These are phyloP conservation scores for Wilcoxina mikolae DNA, from an alignment of 495 filamentous ascomycete genomes.

Conservation along the genomic window DNA sequence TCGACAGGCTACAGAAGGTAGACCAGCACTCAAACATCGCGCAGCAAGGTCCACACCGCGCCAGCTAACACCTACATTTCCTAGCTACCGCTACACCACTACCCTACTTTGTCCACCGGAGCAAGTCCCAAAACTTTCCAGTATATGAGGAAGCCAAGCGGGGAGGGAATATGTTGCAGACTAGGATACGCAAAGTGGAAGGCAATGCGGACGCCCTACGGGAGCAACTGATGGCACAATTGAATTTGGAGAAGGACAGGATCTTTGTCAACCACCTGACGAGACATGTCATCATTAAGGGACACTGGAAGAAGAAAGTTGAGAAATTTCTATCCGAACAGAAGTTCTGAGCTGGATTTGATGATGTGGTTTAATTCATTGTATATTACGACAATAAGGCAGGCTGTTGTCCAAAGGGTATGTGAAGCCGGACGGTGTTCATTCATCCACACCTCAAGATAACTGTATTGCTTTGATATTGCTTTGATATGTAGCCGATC, in stretches of 20 bases:
- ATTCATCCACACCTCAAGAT: not conserved
- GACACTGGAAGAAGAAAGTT: conserved; percentile 29
- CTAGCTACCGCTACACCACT: conserved; percentile 30
- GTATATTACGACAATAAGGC: conserved; percentile 1
- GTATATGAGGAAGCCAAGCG: conserved; percentile 64
- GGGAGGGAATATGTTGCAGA: conserved; percentile 63
- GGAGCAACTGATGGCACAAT: conserved; percentile 27
- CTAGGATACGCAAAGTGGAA: conserved; percentile 60
- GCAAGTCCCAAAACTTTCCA: conserved; percentile 52
- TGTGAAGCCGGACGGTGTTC: no score
- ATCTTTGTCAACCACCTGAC: conserved; percentile 46
- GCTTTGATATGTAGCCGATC: not conserved
- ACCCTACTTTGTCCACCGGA: conserved; percentile 62
- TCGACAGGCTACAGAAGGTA: not conserved
- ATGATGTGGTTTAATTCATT: not conserved
- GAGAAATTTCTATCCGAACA: conserved; percentile 27
- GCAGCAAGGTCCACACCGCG: not conserved
- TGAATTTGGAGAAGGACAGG: conserved; percentile 34
- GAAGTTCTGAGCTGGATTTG: conserved; percentile 18
- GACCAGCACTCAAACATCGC: not conserved
- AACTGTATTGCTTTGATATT: not conserved
- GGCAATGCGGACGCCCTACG: conserved; percentile 48
- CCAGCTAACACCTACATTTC: not conserved
- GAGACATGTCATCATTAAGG: conserved; percentile 48
- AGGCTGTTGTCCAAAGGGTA: no score